Base-by-base conservation (phyloP, 306 rosid genomes). In the Mimosa bimucronata region DNA sequence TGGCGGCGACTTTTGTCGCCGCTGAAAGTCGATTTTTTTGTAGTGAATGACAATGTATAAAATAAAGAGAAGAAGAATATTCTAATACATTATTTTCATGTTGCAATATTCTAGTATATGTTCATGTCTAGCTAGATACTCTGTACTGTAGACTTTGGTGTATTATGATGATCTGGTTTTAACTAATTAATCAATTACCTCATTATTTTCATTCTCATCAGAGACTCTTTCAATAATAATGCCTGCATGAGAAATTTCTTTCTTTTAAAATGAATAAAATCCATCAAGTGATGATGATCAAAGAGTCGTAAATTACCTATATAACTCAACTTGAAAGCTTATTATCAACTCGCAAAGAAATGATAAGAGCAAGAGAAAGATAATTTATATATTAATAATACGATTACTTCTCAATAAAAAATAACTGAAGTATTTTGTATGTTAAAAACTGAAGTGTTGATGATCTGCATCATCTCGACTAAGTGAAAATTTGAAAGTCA, bases 401-500 rank as follows among this genome's bases (percentile, higher is more conserved):
- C 5, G 14, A 23, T 58, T 19, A 29, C 21, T 3, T 14, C n/a
- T 29, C 6, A 65, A 31, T 34, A 45, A 45, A 15, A 4, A 15
- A n/a, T n/a, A 34, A 34, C 37, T 34, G 38, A 34, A 34, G 3
- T 1, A 34, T 34, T 34, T 34, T 34, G 38, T 34, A 34, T 34
- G 38, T 34, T 34, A 34, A 34, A 34, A 34, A 16, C 21, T 50
- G 9, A 19, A 67, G 30, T 3, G 2, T 55, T 55, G 5, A 53
- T 50, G 19, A 46, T 50, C n/a, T 50, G 57, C 15, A 1, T 21
- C 71, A 9, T n/a, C 28, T 38, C 14, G 7, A 57, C 46, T 6
- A 41, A 6, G 58, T 44, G 23, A 44, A n/a, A 70, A 41, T 68
- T 26, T 41, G 55, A 69, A 70, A 25, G 38, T 70, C 75, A 26